Evolutionary conservation across 805 yeast species (phyloP), one percentile per base, ranked within the genome.

Genomic region (Wickerhamiella kurtzmanii): DNA sequence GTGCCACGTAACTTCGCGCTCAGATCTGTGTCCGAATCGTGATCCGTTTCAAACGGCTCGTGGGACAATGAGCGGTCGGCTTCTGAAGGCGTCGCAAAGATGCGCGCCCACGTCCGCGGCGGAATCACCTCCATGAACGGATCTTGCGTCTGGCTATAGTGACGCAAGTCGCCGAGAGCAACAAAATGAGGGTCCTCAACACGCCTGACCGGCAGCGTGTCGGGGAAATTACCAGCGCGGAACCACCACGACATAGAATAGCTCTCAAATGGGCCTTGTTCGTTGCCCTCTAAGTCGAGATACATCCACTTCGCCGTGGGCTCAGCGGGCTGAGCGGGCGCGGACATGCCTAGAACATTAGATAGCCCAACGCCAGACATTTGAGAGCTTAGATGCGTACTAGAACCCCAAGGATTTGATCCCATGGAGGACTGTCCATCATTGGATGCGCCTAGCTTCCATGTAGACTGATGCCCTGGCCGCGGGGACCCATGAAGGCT

Each of bases 211-310:
- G 65, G 64, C 51, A 85, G 66, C 48, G 71, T 76, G 9, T 67
- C 68, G 39, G 71, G 72, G 6, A 72, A 58, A 48, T 73, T 76
- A 18, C 28, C 38, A 11, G 20, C 40, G 16, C n/a, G 15, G 18
- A 48, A 22, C 95, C 95, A 85, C 44, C 68, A 76, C 53, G 82
- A 88, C 95, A 85, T 85, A 63, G 73, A 64, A 21, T 64, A 60
- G 2, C 88, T 86, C 42, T 69, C 68, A 63, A 85, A 85, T 2
- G 95, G 95, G 19, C 95, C 95, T 60, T 84, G 94, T 51, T 76
- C 78, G 44, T 64, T 70, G 3, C 82, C 84, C 37, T 70, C 61
- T 0, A 84, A 77, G 60, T 85, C 95, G 46, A 79, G 64, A 60
- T 85, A 85, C 48, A 65, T 65, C 95, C 95, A 85, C 43, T 70